phyloP scores from a whole-genome alignment of 2,329 filamentous ascomycete species.

The Exophiala phaeomuriformis region DNA sequence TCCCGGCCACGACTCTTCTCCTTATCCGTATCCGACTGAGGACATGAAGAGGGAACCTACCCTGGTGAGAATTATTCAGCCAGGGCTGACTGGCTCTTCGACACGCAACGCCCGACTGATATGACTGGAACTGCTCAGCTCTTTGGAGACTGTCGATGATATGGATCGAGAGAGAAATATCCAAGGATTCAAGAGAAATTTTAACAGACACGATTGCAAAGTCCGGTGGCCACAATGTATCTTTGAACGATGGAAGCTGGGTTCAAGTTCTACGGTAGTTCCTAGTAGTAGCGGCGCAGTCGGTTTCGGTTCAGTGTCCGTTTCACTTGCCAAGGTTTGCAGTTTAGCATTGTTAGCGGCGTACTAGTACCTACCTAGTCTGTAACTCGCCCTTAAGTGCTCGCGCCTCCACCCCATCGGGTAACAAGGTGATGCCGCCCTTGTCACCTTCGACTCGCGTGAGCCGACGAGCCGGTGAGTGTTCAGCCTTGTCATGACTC shows the following conservation, averaged over 20 bases:
- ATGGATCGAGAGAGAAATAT: neutral
- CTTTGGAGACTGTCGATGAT: neutral
- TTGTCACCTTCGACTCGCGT: no score
- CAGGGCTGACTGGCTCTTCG: conserved; percentile 1
- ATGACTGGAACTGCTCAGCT: neutral
- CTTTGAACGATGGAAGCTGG: conserved; percentile 3
- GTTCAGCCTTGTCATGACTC: no score
- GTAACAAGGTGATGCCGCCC: no score
- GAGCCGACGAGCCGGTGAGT: no score
- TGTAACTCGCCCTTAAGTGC: no score
- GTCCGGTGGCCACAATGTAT: neutral
- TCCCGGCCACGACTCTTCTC: neutral
- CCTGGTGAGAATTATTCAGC: conserved; percentile 22
- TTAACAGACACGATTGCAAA: neutral
- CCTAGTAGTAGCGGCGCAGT: no score
- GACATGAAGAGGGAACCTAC: conserved; percentile 12
- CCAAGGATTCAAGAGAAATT: neutral
- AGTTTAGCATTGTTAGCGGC: no score
- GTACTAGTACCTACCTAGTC: no score
- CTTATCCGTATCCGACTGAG: neutral
- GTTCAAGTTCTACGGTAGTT: no score
- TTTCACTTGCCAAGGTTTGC: conserved; percentile 5
- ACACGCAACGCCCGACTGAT: neutral
- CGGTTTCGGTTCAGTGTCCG: neutral
- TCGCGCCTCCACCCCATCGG: no score